Percentiles rank a stretch among this genome's conserved stretches.
Evolutionary conservation across 2,329 filamentous ascomycete species (phyloP).

Genomic region (Hypoxylon sp.): DNA sequence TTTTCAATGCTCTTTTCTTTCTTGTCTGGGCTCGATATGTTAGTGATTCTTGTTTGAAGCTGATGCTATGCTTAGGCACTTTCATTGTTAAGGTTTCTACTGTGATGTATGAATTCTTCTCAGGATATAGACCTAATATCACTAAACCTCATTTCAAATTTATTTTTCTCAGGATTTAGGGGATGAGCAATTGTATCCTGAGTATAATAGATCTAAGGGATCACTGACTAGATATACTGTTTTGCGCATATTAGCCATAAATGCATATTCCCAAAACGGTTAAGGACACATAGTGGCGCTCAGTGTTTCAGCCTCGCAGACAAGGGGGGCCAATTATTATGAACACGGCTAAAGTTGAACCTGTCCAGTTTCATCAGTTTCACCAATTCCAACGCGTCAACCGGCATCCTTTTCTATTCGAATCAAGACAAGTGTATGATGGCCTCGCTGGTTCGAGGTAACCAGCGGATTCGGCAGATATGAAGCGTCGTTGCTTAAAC

Average conservation of each 20-base stretch:
- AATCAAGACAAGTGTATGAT: conserved; percentile 41
- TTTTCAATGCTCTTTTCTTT: background rate
- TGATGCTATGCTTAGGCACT: no score
- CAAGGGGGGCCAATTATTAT: conserved; percentile 25
- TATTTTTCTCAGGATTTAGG: background rate
- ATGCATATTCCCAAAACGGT: conserved; percentile 18
- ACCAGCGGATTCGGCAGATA: conserved; percentile 39
- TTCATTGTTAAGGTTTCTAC: background rate
- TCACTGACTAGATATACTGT: background rate
- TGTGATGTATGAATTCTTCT: no score
- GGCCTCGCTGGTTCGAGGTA: conserved; percentile 48
- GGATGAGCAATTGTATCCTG: background rate
- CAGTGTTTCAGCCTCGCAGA: conserved; percentile 37
- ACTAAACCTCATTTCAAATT: background rate
- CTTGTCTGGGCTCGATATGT: background rate
- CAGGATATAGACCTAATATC: background rate
- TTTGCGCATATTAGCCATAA: background rate
- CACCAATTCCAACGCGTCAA: conserved; percentile 21
- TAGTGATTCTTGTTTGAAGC: no score
- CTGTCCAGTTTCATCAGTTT: conserved; percentile 29
- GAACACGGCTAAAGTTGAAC: conserved; percentile 41
- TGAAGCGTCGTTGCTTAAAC: conserved; percentile 37
- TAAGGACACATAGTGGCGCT: conserved; percentile 15
- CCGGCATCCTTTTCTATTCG: conserved; percentile 5
- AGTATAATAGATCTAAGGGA: background rate